These are phyloP conservation scores for Rhodomyrtus tomentosa DNA, from an alignment of 345 rosid species.

Conservation along the genomic window DNA sequence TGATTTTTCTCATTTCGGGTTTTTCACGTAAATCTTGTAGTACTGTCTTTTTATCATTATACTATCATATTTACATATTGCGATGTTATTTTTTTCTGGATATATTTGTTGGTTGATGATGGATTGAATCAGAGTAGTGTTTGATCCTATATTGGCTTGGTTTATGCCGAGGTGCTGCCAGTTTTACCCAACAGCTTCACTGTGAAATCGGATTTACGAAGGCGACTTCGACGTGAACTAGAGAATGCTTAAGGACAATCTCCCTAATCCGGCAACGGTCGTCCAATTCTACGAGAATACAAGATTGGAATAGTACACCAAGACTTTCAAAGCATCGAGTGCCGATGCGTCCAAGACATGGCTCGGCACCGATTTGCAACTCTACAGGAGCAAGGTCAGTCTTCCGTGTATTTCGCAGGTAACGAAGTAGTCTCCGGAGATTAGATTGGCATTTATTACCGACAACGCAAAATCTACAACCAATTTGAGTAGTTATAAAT, in stretches of 20 bases:
- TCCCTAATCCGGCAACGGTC: background rate
- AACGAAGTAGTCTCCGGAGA: background rate
- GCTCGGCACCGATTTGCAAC: background rate
- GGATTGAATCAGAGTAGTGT: no score
- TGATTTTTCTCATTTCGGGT: no score
- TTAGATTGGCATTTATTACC: background rate
- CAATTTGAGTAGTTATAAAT: background rate
- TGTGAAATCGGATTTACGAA: background rate
- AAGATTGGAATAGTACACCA: background rate
- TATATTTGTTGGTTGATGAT: no score
- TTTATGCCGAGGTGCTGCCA: no score
- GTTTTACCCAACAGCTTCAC: no score
- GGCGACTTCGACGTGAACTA: background rate
- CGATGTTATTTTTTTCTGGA: no score
- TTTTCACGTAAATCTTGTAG: no score
- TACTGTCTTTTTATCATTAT: no score
- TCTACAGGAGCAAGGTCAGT: background rate
- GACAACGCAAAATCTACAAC: background rate
- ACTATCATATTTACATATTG: no score
- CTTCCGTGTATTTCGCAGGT: background rate
- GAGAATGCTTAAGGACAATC: constrained; percentile 2
- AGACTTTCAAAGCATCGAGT: background rate
- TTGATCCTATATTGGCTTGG: no score
- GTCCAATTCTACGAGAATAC: background rate
- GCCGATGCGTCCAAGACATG: background rate